phyloP scores from a whole-genome alignment of 768 basidiomycete species.

The Serendipita indica region DNA sequence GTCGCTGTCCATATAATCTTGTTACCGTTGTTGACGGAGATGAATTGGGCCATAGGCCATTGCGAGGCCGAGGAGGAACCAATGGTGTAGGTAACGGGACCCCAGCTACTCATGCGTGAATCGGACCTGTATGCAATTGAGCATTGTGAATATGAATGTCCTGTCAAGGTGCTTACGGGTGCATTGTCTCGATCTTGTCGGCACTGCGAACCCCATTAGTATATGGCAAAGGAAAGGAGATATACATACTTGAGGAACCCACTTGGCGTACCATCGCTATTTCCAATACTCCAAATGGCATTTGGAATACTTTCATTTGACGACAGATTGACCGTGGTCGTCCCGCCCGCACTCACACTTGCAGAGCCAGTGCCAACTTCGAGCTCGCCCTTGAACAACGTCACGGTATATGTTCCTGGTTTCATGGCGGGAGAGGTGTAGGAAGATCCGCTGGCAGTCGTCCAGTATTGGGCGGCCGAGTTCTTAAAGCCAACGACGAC shows the following conservation, averaged over 20 bases:
- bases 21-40: constrained; percentile 23
- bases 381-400: constrained; percentile 33
- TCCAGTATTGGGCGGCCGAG: constrained; percentile 34
- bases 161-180: constrained; percentile 24
- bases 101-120: constrained; percentile 33
- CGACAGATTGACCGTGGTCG: constrained; percentile 23
- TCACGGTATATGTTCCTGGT: constrained; percentile 34
- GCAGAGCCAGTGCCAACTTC: constrained; percentile 31
- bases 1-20: constrained; percentile 23
- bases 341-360: constrained; percentile 28
- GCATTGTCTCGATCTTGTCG: constrained; percentile 33
- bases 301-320: constrained; percentile 24
- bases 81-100: constrained; percentile 32
- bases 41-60: constrained; percentile 37
- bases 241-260: constrained; percentile 26
- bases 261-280: constrained; percentile 28
- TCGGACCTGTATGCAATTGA: constrained; percentile 24
- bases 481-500: constrained; percentile 20
- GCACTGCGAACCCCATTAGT: neutral
- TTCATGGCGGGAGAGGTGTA: constrained; percentile 34
- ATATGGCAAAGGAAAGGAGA: neutral
- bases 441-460: constrained; percentile 19
- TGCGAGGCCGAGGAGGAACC: constrained; percentile 28
- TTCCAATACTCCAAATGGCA: constrained; percentile 33
- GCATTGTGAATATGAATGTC: neutral